Base-by-base conservation (phyloP, 768 basidiomycete species). In the Hemileccinum impolitum region DNA sequence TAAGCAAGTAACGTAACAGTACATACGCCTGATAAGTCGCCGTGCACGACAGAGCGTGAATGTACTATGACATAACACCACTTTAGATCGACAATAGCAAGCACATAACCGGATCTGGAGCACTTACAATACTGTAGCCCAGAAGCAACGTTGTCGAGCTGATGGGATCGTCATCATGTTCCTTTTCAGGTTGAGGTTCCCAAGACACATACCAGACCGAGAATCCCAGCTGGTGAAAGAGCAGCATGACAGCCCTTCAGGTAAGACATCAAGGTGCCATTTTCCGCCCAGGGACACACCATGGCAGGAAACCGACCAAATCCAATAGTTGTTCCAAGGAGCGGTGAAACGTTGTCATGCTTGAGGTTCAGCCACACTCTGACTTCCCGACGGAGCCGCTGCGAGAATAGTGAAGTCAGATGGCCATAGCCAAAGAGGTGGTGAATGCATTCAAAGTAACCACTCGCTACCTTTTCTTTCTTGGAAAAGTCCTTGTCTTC, bases 231-330 rank as follows among this genome's bases (percentile, higher is more conserved):
- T n/a, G 6, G 18, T 1, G 43, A 8, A n/a, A 66, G 55, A 3
- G 46, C 44, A 13, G 49, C 50, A 28, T 42, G n/a, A 17, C 17
- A 31, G 13, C 36, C 30, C 28, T 57, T 54, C 19, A 67, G 47
- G 39, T 65, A 63, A 17, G 51, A 19, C 13, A 50, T 53, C 41
- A 66, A 47, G 28, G 52, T 49, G 12, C 60, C 63, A 11, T 62
- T 58, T 2, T 58, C 57, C 23, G 41, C 46, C 61, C 62, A 63
- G 2, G 65, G 65, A 40, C 50, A 68, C 19, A 68, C 58, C 58
- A 65, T 53, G 7, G 63, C 58, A n/a, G 55, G 32, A 19, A 58
- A 62, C 11, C 54, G 60, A 17, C 67, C 62, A 43, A 60, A 66
- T 35, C 59, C 63, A 17, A 42, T 50, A 5, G 49, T 48, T 4